These are phyloP conservation scores for Cryomyces antarcticus DNA, from an alignment of 495 filamentous ascomycete genomes.

Conservation along the genomic window DNA sequence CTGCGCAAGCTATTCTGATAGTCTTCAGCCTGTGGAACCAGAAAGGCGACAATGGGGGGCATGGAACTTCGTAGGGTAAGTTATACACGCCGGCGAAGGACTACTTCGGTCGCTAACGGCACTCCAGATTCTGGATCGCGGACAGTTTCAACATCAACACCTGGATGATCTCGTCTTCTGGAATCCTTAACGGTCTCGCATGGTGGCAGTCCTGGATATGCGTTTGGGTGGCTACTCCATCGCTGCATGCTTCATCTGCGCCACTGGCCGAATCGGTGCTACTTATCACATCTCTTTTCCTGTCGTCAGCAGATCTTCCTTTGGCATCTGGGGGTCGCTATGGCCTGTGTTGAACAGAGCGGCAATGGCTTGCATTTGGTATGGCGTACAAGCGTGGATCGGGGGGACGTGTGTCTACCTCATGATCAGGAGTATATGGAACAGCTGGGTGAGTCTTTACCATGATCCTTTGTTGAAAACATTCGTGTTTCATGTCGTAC, in stretches of 20 bases:
- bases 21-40: constrained; percentile 47
- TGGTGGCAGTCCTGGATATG: constrained; percentile 97
- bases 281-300: constrained; percentile 23
- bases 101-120: too few relatives aligned
- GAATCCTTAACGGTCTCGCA: constrained; percentile 57
- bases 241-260: constrained; percentile 5
- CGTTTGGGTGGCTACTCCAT: constrained; percentile 21
- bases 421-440: constrained; percentile 19
- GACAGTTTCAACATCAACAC: constrained; percentile 97
- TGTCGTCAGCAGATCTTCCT: constrained; percentile 17
- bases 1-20: too few relatives aligned
- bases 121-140: constrained; percentile 47
- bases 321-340: constrained; percentile 27
- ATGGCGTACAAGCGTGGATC: constrained; percentile 11
- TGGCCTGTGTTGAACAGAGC: constrained; percentile 88
- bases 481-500: too few relatives aligned
- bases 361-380: constrained; percentile 63
- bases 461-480: background rate
- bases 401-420: constrained; percentile 15
- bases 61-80: constrained; percentile 65
- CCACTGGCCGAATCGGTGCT: constrained; percentile 11
- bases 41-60: constrained; percentile 70
- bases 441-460: constrained; percentile 8
- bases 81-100: too few relatives aligned
- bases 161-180: constrained; percentile 87